A percentile compares a stretch with the other conserved stretches of the same genome.
These are phyloP conservation scores for Populus simonii DNA, from an alignment of 345 rosid genomes.

Conservation along the genomic window DNA sequence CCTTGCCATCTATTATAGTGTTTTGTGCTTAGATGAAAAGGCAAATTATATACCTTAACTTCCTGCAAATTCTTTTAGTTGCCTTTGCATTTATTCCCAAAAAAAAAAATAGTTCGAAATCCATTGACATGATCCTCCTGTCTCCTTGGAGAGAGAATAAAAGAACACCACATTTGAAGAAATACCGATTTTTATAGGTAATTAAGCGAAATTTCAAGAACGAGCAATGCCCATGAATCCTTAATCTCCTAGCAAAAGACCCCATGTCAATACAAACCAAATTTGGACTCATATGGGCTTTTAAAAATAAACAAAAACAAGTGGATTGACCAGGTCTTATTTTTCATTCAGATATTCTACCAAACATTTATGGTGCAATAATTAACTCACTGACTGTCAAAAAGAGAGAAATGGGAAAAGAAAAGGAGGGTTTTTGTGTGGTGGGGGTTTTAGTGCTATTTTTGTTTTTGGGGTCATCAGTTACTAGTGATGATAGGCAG, in stretches of 20 bases:
- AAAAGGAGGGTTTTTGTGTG: conserved; percentile 16
- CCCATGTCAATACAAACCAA: background rate
- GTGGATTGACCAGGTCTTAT: background rate
- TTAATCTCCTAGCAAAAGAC: conserved; percentile 6
- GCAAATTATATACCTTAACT: background rate
- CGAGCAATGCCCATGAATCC: conserved; percentile 10
- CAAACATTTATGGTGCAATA: background rate
- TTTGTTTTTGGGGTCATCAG: conserved; percentile 12
- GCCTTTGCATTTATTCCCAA: background rate
- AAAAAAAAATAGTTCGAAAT: background rate
- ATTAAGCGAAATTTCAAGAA: background rate
- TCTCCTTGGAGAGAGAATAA: background rate
- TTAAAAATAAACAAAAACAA: background rate
- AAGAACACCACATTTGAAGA: background rate
- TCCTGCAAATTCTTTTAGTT: background rate
- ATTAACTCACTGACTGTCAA: background rate
- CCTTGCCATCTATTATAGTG: background rate
- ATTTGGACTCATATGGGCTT: background rate
- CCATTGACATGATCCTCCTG: background rate
- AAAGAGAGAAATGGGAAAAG: conserved; percentile 28
- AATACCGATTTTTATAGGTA: background rate
- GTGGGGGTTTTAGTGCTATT: background rate
- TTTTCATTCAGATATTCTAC: background rate
- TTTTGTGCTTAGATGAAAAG: background rate
- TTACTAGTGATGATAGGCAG: conserved; percentile 8